Conservation (phyloP, 1,284 basidiomycete genomes). For the Mycosarcoma mackinlayi region DNA sequence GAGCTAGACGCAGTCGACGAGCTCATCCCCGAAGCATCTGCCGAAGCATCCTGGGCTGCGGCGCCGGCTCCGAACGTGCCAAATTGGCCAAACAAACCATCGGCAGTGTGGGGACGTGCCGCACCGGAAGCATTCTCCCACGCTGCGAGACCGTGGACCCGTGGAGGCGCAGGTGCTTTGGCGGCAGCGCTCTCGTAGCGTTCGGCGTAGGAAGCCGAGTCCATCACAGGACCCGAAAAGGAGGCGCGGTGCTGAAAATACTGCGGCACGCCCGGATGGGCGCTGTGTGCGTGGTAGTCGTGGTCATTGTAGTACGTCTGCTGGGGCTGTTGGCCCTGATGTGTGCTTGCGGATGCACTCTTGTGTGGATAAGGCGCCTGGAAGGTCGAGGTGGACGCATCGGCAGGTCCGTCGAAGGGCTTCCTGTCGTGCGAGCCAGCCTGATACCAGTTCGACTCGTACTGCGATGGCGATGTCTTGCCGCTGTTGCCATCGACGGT, state of each 20-base stretch:
- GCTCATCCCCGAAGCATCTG: conserved; percentile 12
- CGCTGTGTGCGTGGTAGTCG: conserved; percentile 19
- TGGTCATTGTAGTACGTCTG: conserved; percentile 20
- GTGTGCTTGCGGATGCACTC: neutral
- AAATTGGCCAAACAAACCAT: conserved; percentile 60
- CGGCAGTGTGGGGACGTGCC: conserved; percentile 62
- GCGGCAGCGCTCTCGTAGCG: conserved; percentile 21
- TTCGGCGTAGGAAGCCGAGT: conserved; percentile 19
- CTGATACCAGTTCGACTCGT: conserved; percentile 26
- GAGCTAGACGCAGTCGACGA: conserved; percentile 15
- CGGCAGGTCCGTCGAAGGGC: conserved; percentile 14
- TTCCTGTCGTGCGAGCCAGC: conserved; percentile 15
- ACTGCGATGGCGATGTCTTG: conserved; percentile 26
- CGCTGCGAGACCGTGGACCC: conserved; percentile 50
- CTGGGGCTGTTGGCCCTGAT: conserved; percentile 16
- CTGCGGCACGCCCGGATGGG: conserved; percentile 20
- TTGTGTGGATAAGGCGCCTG: conserved; percentile 24
- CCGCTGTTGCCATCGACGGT: conserved; percentile 18
- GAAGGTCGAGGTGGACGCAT: conserved; percentile 8
- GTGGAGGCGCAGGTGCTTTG: conserved; percentile 46
- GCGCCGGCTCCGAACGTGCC: conserved; percentile 12
- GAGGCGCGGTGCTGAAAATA: conserved; percentile 54
- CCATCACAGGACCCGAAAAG: conserved; percentile 56
- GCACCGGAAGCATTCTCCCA: conserved; percentile 57
- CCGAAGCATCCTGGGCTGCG: conserved; percentile 16